Evolutionary conservation across 306 rosid genomes (phyloP).

Genomic region (Rosa lucieae): DNA sequence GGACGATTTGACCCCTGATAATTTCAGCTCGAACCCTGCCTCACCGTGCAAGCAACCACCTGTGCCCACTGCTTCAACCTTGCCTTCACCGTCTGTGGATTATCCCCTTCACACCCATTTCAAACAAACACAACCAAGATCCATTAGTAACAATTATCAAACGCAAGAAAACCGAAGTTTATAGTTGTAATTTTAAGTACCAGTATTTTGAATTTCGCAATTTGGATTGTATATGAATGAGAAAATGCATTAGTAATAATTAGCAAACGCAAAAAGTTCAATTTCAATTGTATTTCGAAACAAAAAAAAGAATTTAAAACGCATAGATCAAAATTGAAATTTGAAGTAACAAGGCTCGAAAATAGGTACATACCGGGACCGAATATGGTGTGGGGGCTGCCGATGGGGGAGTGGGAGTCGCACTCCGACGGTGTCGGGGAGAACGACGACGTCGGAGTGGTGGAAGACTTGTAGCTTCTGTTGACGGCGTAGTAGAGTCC

Average conservation of each 20-base stretch:
- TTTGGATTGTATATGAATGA: not conserved
- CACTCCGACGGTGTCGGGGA: constrained; percentile 61
- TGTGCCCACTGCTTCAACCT: constrained; percentile 95
- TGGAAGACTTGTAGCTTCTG: constrained; percentile 44
- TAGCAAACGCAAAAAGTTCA: no score
- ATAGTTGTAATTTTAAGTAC: not conserved
- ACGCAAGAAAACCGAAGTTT: no score
- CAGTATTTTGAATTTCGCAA: not conserved
- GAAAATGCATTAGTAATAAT: not conserved
- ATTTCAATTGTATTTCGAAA: no score
- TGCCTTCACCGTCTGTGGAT: constrained; percentile 77
- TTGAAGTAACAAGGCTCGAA: no score
- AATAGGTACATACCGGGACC: constrained; percentile 41
- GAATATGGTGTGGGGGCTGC: constrained; percentile 61
- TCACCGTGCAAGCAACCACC: constrained; percentile 93
- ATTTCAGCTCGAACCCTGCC: constrained; percentile 40
- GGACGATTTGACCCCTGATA: not conserved
- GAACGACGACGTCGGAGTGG: constrained; percentile 34
- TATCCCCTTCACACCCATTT: constrained; percentile 53
- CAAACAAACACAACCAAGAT: not conserved
- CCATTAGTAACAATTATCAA: not conserved
- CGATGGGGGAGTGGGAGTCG: constrained; percentile 52
- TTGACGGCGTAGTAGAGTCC: constrained; percentile 79
- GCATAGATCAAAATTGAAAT: not conserved
- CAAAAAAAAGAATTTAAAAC: not conserved